Evolutionary conservation across 2,329 filamentous ascomycete species (phyloP).

Genomic region (Aspergillus sp.): DNA sequence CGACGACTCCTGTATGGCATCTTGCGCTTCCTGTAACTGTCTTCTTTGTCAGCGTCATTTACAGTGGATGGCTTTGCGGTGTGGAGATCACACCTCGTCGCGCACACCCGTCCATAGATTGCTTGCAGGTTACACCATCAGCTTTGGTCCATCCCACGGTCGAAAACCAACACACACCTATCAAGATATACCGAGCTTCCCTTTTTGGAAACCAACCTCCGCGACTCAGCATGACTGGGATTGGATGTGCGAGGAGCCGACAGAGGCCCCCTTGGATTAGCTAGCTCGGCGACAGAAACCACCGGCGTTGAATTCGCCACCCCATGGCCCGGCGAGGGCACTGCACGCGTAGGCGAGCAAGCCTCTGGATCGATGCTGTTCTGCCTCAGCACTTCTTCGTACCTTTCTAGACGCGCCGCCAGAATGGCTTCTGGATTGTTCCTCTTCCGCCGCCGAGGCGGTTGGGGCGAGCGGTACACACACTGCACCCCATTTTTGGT

Average conservation of each 20-base stretch:
- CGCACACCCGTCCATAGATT: conserved; percentile 4
- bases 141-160: neutral
- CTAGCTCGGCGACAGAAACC: neutral
- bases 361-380: neutral
- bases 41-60: neutral
- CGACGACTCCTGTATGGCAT: neutral
- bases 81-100: conserved; percentile 1
- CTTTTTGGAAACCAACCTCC: conserved; percentile 1
- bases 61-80: neutral
- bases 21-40: neutral
- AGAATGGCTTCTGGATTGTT: neutral
- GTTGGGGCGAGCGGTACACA: conserved; percentile 2
- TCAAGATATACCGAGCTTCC: conserved; percentile 8
- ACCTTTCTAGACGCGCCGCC: neutral
- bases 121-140: neutral
- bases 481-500: conserved; percentile 2
- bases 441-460: conserved; percentile 9
- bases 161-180: neutral
- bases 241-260: neutral
- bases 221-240: neutral
- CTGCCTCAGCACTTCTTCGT: neutral
- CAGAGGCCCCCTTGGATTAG: neutral
- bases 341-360: neutral
- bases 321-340: neutral
- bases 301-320: neutral